Evolutionary conservation across 495 filamentous ascomycete species (phyloP).

Genomic region (Lasiosphaeria ovina): DNA sequence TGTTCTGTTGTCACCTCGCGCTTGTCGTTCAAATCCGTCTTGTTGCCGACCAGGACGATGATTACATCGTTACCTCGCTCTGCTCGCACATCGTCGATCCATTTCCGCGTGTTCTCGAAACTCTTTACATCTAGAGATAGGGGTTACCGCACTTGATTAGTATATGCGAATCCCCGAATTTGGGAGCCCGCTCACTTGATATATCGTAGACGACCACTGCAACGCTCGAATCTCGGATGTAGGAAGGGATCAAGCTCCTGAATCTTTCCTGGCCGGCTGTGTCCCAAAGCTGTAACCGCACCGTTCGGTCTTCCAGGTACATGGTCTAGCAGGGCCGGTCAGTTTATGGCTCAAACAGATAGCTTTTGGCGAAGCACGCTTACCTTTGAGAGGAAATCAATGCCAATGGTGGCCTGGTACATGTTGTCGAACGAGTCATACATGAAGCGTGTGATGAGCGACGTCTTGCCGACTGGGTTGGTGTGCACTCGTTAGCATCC

Average conservation of each 20-base stretch:
- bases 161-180: constrained; percentile 14
- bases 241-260: constrained; percentile 92
- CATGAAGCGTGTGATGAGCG: constrained; percentile 98
- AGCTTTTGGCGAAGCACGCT: constrained; percentile 12
- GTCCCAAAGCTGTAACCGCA: constrained; percentile 97
- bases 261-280: constrained; percentile 97
- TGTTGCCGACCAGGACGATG: constrained; percentile 97
- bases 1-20: constrained; percentile 90
- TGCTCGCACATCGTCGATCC: constrained; percentile 96
- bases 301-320: constrained; percentile 98
- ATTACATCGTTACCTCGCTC: constrained; percentile 98
- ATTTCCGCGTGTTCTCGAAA: constrained; percentile 97
- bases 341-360: constrained; percentile 11
- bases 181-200: constrained; percentile 56
- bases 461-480: constrained; percentile 87
- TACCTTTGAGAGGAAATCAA: constrained; percentile 98
- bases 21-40: constrained; percentile 97
- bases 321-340: constrained; percentile 66
- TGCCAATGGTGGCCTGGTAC: constrained; percentile 99
- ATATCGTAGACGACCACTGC: constrained; percentile 99
- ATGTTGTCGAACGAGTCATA: constrained; percentile 99
- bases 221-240: constrained; percentile 95
- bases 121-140: constrained; percentile 65
- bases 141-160: background rate
- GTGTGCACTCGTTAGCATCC: constrained; percentile 20